Conservation (phyloP, 257 asterid species). For the Ajuga chamaepitys region DNA sequence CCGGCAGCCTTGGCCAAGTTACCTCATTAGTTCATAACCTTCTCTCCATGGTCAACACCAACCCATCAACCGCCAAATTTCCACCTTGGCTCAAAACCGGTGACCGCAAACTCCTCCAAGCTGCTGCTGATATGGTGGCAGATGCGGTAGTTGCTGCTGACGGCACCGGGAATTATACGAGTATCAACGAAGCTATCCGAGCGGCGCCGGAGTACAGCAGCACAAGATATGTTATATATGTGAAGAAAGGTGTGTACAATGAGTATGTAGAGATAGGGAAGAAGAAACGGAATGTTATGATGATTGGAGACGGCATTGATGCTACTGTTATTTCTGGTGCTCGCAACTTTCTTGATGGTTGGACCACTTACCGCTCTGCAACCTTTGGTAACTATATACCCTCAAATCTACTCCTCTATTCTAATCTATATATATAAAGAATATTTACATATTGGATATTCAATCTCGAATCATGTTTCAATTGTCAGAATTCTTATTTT, state of each 20-base stretch:
- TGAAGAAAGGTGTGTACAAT: constrained; percentile 41
- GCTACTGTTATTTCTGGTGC: constrained; percentile 37
- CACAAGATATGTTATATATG: constrained; percentile 29
- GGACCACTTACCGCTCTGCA: constrained; percentile 42
- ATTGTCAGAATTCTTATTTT: not conserved
- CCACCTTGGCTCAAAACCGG: constrained; percentile 28
- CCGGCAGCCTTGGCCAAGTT: constrained; percentile 44
- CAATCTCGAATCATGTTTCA: no score
- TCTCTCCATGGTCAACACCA: constrained; percentile 48
- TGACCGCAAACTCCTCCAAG: constrained; percentile 33
- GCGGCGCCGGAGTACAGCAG: constrained; percentile 31
- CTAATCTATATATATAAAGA: no score
- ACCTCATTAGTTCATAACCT: constrained; percentile 35
- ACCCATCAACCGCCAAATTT: constrained; percentile 9
- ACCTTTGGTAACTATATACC: constrained; percentile 42
- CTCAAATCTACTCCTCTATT: no score
- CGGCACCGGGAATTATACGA: constrained; percentile 29
- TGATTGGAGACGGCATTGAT: constrained; percentile 52
- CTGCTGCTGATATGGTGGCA: constrained; percentile 6
- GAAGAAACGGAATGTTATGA: constrained; percentile 44
- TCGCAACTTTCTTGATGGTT: constrained; percentile 32
- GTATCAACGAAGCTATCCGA: constrained; percentile 26
- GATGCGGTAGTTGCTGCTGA: constrained; percentile 43
- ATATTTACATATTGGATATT: no score
- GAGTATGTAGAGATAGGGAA: constrained; percentile 41